Evolutionary conservation across 2,329 filamentous ascomycete genomes (phyloP).

Genomic region (Aspergillus japonicus): DNA sequence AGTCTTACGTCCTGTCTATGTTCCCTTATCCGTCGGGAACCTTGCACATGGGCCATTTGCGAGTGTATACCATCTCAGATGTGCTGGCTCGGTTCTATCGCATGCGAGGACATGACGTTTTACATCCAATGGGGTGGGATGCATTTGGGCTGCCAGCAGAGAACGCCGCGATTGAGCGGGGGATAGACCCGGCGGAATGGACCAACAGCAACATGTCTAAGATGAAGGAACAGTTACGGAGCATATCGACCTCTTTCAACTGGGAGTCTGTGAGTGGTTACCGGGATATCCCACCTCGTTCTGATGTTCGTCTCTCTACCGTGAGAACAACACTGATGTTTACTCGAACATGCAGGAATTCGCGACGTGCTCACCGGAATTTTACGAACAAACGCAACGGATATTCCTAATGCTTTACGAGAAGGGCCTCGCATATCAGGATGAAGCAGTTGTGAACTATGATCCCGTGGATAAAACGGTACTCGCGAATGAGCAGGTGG

Average conservation of each 20-base stretch:
- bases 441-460: slow-evolving; percentile 82
- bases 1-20: slow-evolving; percentile 78
- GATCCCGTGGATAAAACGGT: slow-evolving; percentile 88
- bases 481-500: slow-evolving; percentile 78
- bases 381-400: slow-evolving; percentile 86
- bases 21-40: slow-evolving; percentile 89
- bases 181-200: slow-evolving; percentile 75
- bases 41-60: slow-evolving; percentile 81
- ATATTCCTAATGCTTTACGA: slow-evolving; percentile 77
- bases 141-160: slow-evolving; percentile 88
- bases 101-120: slow-evolving; percentile 70
- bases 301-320: background rate
- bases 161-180: slow-evolving; percentile 83
- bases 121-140: slow-evolving; percentile 95
- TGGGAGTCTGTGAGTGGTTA: slow-evolving; percentile 69
- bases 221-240: slow-evolving; percentile 78
- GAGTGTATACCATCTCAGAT: slow-evolving; percentile 89
- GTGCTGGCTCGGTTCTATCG: slow-evolving; percentile 73
- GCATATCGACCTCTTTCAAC: slow-evolving; percentile 80
- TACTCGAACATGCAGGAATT: slow-evolving; percentile 62
- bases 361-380: slow-evolving; percentile 77
- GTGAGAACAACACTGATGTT: background rate
- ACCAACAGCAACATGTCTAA: slow-evolving; percentile 74
- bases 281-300: background rate
- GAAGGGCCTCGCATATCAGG: slow-evolving; percentile 76